Evolutionary conservation across 805 yeast genomes (phyloP).

Genomic region (Kodamaea hsintzibuensis): DNA sequence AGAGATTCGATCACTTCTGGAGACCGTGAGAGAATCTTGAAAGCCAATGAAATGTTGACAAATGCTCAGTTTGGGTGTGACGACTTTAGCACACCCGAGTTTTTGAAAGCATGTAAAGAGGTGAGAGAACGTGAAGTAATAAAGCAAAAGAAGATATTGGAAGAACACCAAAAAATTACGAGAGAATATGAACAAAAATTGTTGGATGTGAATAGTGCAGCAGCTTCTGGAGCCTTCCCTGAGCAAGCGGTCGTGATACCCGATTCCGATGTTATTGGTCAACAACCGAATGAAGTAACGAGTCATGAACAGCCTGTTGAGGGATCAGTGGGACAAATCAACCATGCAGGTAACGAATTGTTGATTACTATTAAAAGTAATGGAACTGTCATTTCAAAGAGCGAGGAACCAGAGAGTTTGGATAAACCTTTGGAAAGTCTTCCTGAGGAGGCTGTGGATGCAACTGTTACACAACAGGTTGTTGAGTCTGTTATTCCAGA

Average conservation of each 20-base stretch:
- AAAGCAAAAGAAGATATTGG: constrained; percentile 48
- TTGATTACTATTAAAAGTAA: constrained; percentile 1
- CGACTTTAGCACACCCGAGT: constrained; percentile 74
- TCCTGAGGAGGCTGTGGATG: not conserved
- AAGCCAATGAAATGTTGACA: constrained; percentile 93
- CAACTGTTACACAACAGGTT: not conserved
- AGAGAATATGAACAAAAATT: constrained; percentile 24
- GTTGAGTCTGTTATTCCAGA: too few relatives aligned
- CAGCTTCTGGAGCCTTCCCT: constrained; percentile 2
- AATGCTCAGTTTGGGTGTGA: constrained; percentile 95
- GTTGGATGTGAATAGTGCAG: constrained; percentile 10
- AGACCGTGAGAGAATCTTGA: constrained; percentile 78
- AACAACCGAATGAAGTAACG: not conserved
- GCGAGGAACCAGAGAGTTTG: constrained; percentile 1
- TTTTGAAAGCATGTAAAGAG: constrained; percentile 73
- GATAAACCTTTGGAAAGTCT: not conserved
- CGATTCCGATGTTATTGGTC: not conserved
- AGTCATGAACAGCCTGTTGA: not conserved
- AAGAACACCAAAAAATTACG: constrained; percentile 32
- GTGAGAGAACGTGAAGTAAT: constrained; percentile 64
- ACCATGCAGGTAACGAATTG: not conserved
- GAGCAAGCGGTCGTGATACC: not conserved
- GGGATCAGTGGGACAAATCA: not conserved
- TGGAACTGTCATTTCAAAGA: constrained; percentile 4
- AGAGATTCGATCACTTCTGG: constrained; percentile 71